Percentiles rank a stretch among this genome's conserved stretches.
These are phyloP conservation scores for Termitomyces sp. DNA, from an alignment of 768 basidiomycete species.

Conservation along the genomic window DNA sequence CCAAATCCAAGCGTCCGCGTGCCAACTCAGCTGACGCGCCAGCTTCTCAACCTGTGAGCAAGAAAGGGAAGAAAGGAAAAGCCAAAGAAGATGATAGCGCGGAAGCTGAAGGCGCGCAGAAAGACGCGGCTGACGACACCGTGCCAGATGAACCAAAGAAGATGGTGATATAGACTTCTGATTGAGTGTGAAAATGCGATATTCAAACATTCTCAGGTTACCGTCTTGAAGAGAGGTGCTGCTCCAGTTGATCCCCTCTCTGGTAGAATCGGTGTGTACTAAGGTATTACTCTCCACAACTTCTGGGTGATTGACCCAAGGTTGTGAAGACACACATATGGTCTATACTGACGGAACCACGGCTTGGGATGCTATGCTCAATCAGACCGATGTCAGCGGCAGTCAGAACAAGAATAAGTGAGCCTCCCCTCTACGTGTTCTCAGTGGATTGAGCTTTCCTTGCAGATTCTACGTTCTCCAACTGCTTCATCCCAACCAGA, in stretches of 20 bases:
- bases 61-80: constrained; percentile 23
- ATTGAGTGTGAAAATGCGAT: neutral
- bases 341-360: constrained; percentile 33
- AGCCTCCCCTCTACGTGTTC: neutral
- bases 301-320: neutral
- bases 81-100: constrained; percentile 14
- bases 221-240: constrained; percentile 46
- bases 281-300: neutral
- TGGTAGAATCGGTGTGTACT: constrained; percentile 36
- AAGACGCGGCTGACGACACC: constrained; percentile 16
- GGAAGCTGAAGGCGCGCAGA: constrained; percentile 13
- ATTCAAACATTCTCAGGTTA: constrained; percentile 15
- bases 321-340: constrained; percentile 39
- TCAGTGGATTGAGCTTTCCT: neutral
- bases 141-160: constrained; percentile 29
- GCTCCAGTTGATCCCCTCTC: constrained; percentile 51
- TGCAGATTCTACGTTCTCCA: constrained; percentile 55
- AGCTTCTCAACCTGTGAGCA: constrained; percentile 21
- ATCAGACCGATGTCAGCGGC: constrained; percentile 49
- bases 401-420: constrained; percentile 54
- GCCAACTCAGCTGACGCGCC: constrained; percentile 21
- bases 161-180: constrained; percentile 28
- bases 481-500: constrained; percentile 43
- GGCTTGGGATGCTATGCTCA: constrained; percentile 58
- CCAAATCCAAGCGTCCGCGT: constrained; percentile 25